phyloP scores from a whole-genome alignment of 306 rosid genomes.

The Fagus sylvatica region DNA sequence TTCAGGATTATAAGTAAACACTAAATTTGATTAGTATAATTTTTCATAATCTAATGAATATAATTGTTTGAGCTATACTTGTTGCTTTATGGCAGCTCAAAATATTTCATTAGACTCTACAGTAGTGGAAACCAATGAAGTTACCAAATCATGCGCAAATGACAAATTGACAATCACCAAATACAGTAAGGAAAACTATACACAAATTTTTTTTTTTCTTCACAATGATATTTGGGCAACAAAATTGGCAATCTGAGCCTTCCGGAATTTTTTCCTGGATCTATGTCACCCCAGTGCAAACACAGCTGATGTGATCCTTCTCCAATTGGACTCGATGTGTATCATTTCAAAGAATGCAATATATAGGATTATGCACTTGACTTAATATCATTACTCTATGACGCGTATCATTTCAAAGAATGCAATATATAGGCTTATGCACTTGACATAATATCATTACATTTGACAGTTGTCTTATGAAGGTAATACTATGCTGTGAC shows the following conservation, averaged over 20 bases:
- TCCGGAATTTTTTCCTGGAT: too few species aligned
- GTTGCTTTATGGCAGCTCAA: background rate
- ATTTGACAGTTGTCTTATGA: background rate
- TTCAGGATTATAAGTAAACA: slow-evolving; percentile 12
- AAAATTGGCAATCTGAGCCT: too few species aligned
- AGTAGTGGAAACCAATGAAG: background rate
- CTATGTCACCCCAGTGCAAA: background rate
- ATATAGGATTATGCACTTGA: background rate
- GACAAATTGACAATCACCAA: background rate
- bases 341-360: slow-evolving; percentile 3
- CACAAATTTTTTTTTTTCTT: too few species aligned
- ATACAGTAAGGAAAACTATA: too few species aligned
- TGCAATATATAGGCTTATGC: too few species aligned
- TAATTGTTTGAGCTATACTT: background rate
- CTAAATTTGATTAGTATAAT: background rate
- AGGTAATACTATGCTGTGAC: background rate
- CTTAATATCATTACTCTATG: background rate
- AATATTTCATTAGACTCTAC: background rate
- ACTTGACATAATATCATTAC: too few species aligned
- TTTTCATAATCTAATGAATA: background rate
- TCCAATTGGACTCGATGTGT: background rate
- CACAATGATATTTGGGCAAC: too few species aligned
- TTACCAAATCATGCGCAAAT: background rate
- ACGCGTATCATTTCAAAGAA: too few species aligned
- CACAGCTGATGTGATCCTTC: background rate